Base-by-base conservation (phyloP, 192 early-diverging fungal genomes). In the Podila epicladia region DNA sequence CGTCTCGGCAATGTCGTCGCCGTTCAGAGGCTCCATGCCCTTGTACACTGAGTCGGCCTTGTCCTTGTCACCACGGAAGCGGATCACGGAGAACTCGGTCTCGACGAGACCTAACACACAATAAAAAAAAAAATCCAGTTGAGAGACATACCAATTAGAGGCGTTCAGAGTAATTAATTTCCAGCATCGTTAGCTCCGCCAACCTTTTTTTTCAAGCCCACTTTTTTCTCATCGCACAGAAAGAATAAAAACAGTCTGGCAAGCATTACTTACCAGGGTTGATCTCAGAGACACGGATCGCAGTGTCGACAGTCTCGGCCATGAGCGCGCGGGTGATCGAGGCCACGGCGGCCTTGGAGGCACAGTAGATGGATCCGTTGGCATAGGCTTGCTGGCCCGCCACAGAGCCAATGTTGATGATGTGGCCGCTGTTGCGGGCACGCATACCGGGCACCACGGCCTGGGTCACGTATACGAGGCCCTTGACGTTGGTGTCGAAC, bases 401-500 rank as follows among this genome's bases (percentile, higher is more conserved):
- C 37, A 95, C 92, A n/a, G 91, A 93, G 4, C 90, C 89, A 67
- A 98, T 88, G 85, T 95, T 97, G 69, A 98, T 94, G 66, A 98
- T 86, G 65, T 95, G 92, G 2, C 96, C 97, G 9, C 64, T 41
- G 48, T 86, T 82, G 9, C 92, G 78, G 41, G 72, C 55, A 72
- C 90, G 93, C 96, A 98, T 97, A 3, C 87, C 79, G 3, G 90
- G 92, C 26, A 98, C 62, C 9, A 96, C 88, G 8, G 94, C 96
- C 64, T 95, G 91, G 9, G 93, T 94, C 13, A 91, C 87, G 65
- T 89, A 91, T 35, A 98, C 62, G 1, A 97, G 82, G 0, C 97
- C 97, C 84, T 96, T 97, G 72, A 98, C 89, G 75, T 98, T 98
- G 55, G 95, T 96, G 67, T 94, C 93, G 45, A 98, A 69, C 86